phyloP scores from a whole-genome alignment of 306 rosid species.

The Quercus agrifolia region DNA sequence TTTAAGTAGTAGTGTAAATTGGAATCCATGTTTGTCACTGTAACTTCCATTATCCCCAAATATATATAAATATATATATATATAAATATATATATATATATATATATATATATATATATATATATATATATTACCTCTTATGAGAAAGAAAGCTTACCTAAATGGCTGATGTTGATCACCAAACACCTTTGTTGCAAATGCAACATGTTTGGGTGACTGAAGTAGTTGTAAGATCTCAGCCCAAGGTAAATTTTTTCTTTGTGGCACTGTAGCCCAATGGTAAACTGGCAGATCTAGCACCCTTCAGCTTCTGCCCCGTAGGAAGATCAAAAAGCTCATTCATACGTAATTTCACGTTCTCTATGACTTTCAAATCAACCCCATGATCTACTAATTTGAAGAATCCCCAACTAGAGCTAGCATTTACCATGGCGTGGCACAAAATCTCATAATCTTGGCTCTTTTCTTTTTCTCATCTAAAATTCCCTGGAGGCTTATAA shows the following conservation, averaged over 20 bases:
- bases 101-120: too few species aligned
- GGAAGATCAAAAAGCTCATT: slow-evolving; percentile 1
- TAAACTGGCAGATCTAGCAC: not conserved
- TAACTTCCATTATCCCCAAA: not conserved
- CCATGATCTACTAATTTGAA: not conserved
- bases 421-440: not conserved
- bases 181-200: not conserved
- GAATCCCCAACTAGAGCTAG: not conserved
- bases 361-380: not conserved
- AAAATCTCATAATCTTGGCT: not conserved
- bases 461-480: not conserved
- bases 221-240: not conserved
- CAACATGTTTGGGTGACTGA: not conserved
- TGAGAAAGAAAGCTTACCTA: not conserved
- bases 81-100: too few species aligned
- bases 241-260: not conserved
- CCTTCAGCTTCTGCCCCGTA: not conserved
- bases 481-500: not conserved
- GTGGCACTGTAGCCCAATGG: not conserved
- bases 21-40: not conserved
- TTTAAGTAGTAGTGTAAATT: too few species aligned
- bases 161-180: slow-evolving; percentile 2
- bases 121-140: not conserved
- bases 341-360: not conserved
- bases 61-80: too few species aligned